A percentile compares a stretch with the other conserved stretches of the same genome.
phyloP scores from a whole-genome alignment of 179 eudicot genomes.

The Beta lomatogona region DNA sequence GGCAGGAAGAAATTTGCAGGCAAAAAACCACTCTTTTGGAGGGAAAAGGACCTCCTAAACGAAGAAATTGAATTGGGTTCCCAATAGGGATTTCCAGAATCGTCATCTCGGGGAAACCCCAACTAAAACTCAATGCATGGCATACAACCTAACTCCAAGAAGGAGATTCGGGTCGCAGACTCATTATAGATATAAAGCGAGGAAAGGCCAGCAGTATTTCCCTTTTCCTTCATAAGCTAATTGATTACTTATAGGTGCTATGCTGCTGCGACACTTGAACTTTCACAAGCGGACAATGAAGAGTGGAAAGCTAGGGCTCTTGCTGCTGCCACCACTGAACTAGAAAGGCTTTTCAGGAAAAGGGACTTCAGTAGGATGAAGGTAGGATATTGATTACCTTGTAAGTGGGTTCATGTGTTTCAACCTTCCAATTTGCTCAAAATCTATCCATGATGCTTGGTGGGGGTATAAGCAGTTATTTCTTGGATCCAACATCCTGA shows the following conservation, averaged over 20 bases:
- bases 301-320: constrained; percentile 72
- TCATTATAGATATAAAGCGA: too few species aligned
- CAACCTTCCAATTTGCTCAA: background rate
- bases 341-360: constrained; percentile 90
- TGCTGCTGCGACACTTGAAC: constrained; percentile 81
- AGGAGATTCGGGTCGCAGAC: too few species aligned
- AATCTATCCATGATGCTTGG: background rate
- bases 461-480: constrained; percentile 3
- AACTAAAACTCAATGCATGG: too few species aligned
- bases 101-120: too few species aligned
- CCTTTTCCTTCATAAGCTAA: constrained; percentile 7
- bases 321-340: constrained; percentile 87
- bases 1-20: too few species aligned
- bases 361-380: constrained; percentile 84
- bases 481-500: background rate
- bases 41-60: too few species aligned
- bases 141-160: too few species aligned
- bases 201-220: too few species aligned
- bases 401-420: background rate
- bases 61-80: too few species aligned
- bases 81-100: too few species aligned
- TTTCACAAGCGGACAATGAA: constrained; percentile 61
- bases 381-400: constrained; percentile 44
- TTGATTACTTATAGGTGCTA: constrained; percentile 51
- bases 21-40: too few species aligned